Percentiles rank a stretch among this genome's conserved stretches.
Evolutionary conservation across 352 stramenopile species (phyloP).

Genomic region (Pythium biforme): DNA sequence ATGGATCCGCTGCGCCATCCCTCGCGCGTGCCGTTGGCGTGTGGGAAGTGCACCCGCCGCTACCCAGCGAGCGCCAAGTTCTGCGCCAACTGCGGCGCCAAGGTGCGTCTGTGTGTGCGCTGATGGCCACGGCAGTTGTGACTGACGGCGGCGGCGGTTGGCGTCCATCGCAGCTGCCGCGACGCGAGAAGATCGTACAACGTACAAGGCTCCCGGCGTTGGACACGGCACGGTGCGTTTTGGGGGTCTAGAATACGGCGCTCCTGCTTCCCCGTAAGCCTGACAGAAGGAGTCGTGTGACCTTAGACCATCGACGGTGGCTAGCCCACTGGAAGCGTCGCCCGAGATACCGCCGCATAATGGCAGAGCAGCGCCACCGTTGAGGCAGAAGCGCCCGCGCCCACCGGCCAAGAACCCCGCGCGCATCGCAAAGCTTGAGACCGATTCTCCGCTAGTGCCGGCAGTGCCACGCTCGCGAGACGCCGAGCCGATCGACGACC

Average conservation of each 20-base stretch:
- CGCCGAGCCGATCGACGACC: not conserved
- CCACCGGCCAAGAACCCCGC: slow-evolving; percentile 9
- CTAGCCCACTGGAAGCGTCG: too few species aligned
- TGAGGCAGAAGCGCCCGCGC: slow-evolving; percentile 6
- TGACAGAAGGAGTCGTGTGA: too few species aligned
- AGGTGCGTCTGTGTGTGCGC: too few species aligned
- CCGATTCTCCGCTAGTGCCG: not conserved
- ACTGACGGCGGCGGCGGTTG: too few species aligned
- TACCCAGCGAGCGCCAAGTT: slow-evolving; percentile 24
- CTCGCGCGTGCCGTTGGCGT: not conserved
- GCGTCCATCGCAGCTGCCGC: too few species aligned
- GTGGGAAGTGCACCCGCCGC: slow-evolving; percentile 7
- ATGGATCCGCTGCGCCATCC: not conserved
- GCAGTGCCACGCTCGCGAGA: not conserved
- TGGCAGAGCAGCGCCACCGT: not conserved
- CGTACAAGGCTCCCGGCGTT: not conserved
- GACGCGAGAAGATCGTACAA: not conserved
- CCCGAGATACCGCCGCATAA: too few species aligned
- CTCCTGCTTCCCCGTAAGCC: too few species aligned
- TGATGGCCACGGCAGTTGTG: too few species aligned
- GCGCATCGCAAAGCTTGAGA: slow-evolving; percentile 12
- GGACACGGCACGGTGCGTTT: not conserved
- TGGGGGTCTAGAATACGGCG: too few species aligned
- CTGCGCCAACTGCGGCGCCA: slow-evolving; percentile 21
- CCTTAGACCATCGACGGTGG: not conserved